Conservation (phyloP, 1,284 basidiomycete genomes). For the Neonothopanus nambi region DNA sequence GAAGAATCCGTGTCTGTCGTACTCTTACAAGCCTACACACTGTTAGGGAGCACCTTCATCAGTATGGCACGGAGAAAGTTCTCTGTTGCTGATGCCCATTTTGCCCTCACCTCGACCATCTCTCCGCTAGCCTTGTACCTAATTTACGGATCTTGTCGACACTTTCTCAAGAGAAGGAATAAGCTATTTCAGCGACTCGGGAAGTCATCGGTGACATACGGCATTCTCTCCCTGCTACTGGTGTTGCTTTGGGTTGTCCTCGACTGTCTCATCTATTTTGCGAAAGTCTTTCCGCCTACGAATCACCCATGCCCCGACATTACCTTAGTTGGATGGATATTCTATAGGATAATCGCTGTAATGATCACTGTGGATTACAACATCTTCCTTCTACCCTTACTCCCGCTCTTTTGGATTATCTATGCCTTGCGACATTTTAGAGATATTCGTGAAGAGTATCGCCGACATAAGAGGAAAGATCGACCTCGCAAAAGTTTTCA, state of each 20-base stretch:
- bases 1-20: slow-evolving; percentile 10
- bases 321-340: slow-evolving; percentile 10
- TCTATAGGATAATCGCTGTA: slow-evolving; percentile 3
- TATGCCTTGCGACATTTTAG: slow-evolving; percentile 15
- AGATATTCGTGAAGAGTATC: slow-evolving; percentile 15
- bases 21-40: slow-evolving; percentile 18
- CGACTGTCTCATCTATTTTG: slow-evolving; percentile 12
- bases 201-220: background rate
- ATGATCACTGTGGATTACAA: slow-evolving; percentile 5
- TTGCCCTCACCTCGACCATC: slow-evolving; percentile 14
- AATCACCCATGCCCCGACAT: background rate
- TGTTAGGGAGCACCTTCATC: slow-evolving; percentile 12
- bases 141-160: slow-evolving; percentile 11
- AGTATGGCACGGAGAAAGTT: slow-evolving; percentile 13
- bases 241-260: slow-evolving; percentile 9
- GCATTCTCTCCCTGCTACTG: slow-evolving; percentile 3
- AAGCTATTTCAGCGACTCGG: slow-evolving; percentile 15
- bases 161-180: slow-evolving; percentile 3
- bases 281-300: background rate
- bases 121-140: slow-evolving; percentile 16
- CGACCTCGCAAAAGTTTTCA: slow-evolving; percentile 8
- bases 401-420: slow-evolving; percentile 13
- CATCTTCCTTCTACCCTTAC: background rate
- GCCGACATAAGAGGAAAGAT: slow-evolving; percentile 14
- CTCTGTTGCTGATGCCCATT: slow-evolving; percentile 17